Evolutionary conservation across 306 rosid species (phyloP), one percentile per base, ranked within the genome.

Genomic region (Neltuma alba): DNA sequence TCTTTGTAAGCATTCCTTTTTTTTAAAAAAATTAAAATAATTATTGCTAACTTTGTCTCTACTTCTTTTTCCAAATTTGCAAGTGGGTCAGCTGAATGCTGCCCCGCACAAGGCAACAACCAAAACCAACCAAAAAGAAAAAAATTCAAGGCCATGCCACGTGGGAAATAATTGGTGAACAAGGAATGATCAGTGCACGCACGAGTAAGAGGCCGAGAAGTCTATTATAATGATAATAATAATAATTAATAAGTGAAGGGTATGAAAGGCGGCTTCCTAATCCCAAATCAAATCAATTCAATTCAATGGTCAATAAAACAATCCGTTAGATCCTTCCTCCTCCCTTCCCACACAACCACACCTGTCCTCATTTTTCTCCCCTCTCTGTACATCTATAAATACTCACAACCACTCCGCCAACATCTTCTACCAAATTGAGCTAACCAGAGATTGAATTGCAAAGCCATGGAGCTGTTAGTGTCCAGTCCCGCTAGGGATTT

Each of bases 401-500:
- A 72, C 9, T 2, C 66, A 25, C 54, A 76, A 6, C 71, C 12
- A 28, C 45, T 14, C 18, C 74, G 23, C 57, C 37, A 2, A 42
- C 47, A 9, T 77, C 57, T 76, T 79, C 75, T 50, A 72, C 25
- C 30, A 30, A 82, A 37, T 38, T 23, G n/a, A 64, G 11, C 76
- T 37, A 54, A 73, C 58, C 9, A 69, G 31, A 48, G 2, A 61
- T 10, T 6, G 6, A 21, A 21, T 30, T 68, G 8, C 3, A 21
- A 37, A 80, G 9, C 85, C 4, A 57, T 95, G 99, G 92, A 95
- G 83, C 89, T 95, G 78, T 82, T 64, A 83, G 79, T 90, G 15
- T 89, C 91, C 34, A 81, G 83, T 34, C 81, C 91, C 9, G 9
- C 30, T 9, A 74, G 76, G 85, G 97, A 91, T 60, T 86, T 86